Evolutionary conservation across 225 moss, liverwort and hornwort genomes (phyloP).

Genomic region (Polytrichum formosum): DNA sequence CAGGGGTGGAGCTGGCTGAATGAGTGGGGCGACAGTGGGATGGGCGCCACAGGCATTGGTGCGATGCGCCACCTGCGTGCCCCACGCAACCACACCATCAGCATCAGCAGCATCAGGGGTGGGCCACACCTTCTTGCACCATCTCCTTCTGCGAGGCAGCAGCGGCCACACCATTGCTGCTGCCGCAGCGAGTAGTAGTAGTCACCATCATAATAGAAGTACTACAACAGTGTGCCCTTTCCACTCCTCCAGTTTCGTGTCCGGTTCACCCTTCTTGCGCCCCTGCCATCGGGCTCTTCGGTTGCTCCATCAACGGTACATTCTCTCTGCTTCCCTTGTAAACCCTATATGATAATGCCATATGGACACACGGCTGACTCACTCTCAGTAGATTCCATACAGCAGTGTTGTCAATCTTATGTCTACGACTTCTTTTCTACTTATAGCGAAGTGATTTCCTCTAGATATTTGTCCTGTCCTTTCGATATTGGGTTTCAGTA

Average conservation of each 20-base stretch:
- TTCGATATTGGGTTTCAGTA: too few species aligned
- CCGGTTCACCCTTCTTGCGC: slow-evolving; percentile 6
- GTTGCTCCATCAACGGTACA: slow-evolving; percentile 33
- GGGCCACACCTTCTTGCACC: slow-evolving; percentile 33
- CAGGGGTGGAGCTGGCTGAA: slow-evolving; percentile 13
- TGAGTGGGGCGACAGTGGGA: slow-evolving; percentile 43
- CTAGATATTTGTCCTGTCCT: too few species aligned
- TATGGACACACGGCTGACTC: too few species aligned
- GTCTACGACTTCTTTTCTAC: too few species aligned
- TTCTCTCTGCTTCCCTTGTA: too few species aligned
- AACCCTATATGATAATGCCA: too few species aligned
- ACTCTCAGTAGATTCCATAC: too few species aligned
- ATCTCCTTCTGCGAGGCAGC: slow-evolving; percentile 16
- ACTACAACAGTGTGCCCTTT: slow-evolving; percentile 19
- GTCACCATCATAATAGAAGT: neutral
- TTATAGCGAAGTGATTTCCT: too few species aligned
- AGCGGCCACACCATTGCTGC: neutral
- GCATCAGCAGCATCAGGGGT: slow-evolving; percentile 8
- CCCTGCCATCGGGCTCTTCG: slow-evolving; percentile 20
- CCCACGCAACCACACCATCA: slow-evolving; percentile 8
- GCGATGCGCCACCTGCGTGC: slow-evolving; percentile 32
- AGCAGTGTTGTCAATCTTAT: too few species aligned
- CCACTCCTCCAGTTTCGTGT: slow-evolving; percentile 18
- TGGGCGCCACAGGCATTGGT: slow-evolving; percentile 38
- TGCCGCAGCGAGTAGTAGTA: neutral